Percentiles rank a stretch among this genome's conserved stretches.
These are phyloP conservation scores for Cystobasidium sp. DNA, from an alignment of 1,284 basidiomycete genomes.

Conservation along the genomic window DNA sequence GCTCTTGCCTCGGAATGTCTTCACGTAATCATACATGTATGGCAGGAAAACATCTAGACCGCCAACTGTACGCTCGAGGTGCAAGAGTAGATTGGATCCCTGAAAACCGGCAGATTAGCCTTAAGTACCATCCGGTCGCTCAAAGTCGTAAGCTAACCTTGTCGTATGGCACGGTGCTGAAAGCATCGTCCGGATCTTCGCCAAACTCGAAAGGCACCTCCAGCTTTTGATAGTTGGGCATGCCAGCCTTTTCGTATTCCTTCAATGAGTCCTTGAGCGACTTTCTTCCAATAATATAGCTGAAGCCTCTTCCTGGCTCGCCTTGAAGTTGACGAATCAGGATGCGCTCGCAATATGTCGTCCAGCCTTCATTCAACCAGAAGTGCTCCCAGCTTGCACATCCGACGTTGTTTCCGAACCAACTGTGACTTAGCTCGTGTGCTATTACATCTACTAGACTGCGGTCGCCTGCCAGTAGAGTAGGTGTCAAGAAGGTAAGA, in stretches of 20 bases:
- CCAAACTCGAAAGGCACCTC: slow-evolving; percentile 81
- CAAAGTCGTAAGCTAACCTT: too few species aligned
- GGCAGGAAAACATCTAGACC: slow-evolving; percentile 70
- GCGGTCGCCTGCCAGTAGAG: slow-evolving; percentile 65
- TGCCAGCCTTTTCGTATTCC: slow-evolving; percentile 61
- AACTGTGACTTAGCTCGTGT: slow-evolving; percentile 67
- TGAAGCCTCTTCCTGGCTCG: slow-evolving; percentile 79
- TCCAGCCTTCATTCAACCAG: slow-evolving; percentile 88
- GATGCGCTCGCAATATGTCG: slow-evolving; percentile 89
- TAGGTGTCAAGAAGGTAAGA: slow-evolving; percentile 80
- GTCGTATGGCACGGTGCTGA: slow-evolving; percentile 16
- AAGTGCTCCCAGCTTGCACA: slow-evolving; percentile 64
- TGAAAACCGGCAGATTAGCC: too few species aligned
- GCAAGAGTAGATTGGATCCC: slow-evolving; percentile 70
- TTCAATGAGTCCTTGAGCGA: slow-evolving; percentile 73
- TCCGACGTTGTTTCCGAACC: slow-evolving; percentile 79
- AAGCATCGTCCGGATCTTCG: slow-evolving; percentile 64
- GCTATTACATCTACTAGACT: slow-evolving; percentile 84
- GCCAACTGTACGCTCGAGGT: slow-evolving; percentile 75
- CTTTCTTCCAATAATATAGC: slow-evolving; percentile 75
- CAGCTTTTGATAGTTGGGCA: slow-evolving; percentile 68
- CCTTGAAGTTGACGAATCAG: slow-evolving; percentile 75
- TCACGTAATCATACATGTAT: slow-evolving; percentile 79
- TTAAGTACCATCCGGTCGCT: too few species aligned
- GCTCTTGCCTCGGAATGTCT: slow-evolving; percentile 76